These are phyloP conservation scores for Nitzschia inconspicua DNA, from an alignment of 108 stramenopile genomes.

Conservation along the genomic window DNA sequence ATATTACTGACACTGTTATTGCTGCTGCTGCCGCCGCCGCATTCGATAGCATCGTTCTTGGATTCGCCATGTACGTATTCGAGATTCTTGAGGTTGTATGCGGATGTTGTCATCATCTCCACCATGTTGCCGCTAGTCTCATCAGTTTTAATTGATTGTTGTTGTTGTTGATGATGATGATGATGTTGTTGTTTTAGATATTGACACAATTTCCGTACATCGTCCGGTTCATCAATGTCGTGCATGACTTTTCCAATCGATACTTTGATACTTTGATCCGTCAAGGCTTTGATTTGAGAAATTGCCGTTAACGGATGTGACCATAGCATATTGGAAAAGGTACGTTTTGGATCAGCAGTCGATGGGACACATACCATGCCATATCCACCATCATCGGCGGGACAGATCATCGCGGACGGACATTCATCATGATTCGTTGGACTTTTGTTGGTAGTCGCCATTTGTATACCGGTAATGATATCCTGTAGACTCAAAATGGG, in stretches of 20 bases:
- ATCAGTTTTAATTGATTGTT: background rate
- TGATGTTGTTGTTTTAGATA: constrained; percentile 9
- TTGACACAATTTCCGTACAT: constrained; percentile 49
- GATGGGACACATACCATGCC: constrained; percentile 76
- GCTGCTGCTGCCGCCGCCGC: background rate
- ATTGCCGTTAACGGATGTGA: constrained; percentile 71
- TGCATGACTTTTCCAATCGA: constrained; percentile 61
- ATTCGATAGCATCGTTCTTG: background rate
- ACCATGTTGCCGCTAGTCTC: no score
- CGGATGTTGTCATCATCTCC: background rate
- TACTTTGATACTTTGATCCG: constrained; percentile 56
- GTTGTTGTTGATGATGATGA: background rate
- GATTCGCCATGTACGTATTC: background rate
- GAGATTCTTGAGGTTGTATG: background rate
- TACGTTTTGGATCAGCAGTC: constrained; percentile 28
- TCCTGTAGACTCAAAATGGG: constrained; percentile 75
- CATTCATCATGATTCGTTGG: no score
- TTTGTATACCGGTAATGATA: constrained; percentile 46
- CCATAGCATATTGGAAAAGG: constrained; percentile 65
- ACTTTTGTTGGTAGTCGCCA: no score
- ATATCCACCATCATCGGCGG: constrained; percentile 84
- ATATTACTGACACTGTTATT: background rate
- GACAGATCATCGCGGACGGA: constrained; percentile 58
- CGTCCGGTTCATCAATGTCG: constrained; percentile 78
- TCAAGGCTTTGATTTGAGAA: constrained; percentile 77